phyloP scores from a whole-genome alignment of 176 grass and related monocot genomes.

The Carex parvula region DNA sequence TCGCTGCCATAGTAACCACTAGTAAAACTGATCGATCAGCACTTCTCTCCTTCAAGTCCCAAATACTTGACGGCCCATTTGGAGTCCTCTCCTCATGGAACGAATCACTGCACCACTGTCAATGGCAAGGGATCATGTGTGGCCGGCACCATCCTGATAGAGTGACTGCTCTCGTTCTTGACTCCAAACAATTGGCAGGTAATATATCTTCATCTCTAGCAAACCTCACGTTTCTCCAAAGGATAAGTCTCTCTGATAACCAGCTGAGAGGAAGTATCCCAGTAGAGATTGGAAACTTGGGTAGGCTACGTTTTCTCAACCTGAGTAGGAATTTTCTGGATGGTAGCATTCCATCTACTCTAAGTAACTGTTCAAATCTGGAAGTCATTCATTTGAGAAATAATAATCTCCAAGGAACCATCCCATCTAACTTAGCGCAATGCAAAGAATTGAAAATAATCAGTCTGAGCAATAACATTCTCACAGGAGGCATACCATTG shows the following conservation, averaged over 20 bases:
- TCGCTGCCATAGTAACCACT: neutral
- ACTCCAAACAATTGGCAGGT: conserved; percentile 15
- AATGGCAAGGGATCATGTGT: conserved; percentile 37
- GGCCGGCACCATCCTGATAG: conserved; percentile 24
- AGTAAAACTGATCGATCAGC: neutral
- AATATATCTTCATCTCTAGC: neutral
- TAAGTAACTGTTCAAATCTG: conserved; percentile 28
- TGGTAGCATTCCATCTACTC: conserved; percentile 26
- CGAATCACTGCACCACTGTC: conserved; percentile 18
- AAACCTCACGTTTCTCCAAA: conserved; percentile 45
- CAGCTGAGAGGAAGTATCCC: conserved; percentile 17
- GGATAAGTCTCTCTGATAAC: conserved; percentile 30
- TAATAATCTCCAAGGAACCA: conserved; percentile 25
- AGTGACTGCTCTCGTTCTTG: conserved; percentile 15
- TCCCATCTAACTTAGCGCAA: conserved; percentile 17
- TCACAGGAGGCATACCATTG: neutral
- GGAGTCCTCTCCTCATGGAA: conserved; percentile 43
- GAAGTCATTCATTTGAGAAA: neutral
- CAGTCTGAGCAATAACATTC: neutral
- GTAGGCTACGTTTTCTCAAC: neutral
- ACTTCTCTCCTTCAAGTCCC: conserved; percentile 39
- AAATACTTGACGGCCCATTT: neutral
- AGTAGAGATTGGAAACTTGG: conserved; percentile 14
- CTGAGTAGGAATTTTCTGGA: neutral
- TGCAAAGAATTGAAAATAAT: conserved; percentile 11